These are phyloP conservation scores for Candida xiaguanensis DNA, from an alignment of 805 yeast genomes.

Conservation along the genomic window DNA sequence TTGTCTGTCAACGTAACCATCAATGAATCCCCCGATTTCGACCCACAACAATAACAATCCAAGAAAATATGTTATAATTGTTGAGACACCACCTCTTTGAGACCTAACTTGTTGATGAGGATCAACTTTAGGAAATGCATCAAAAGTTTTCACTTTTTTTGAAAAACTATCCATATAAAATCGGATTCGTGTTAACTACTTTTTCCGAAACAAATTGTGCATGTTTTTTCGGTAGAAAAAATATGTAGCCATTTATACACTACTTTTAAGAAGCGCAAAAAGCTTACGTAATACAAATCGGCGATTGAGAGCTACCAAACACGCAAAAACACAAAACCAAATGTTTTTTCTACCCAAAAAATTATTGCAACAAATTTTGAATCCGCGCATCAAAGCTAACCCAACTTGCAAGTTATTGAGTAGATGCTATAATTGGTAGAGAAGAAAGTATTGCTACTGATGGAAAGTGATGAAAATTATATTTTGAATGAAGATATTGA, in stretches of 20 bases:
- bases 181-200: neutral
- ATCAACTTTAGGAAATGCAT: constrained; percentile 45
- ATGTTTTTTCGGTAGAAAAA: no score
- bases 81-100: constrained; percentile 70
- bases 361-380: no score
- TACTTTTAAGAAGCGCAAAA: no score
- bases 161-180: constrained; percentile 34
- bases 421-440: no score
- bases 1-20: constrained; percentile 75
- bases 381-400: no score
- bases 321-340: no score
- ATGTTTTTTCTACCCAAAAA: no score
- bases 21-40: constrained; percentile 79
- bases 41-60: constrained; percentile 74
- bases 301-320: no score
- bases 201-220: no score
- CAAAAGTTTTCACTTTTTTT: constrained; percentile 40
- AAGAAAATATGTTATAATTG: constrained; percentile 58
- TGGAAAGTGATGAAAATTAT: neutral
- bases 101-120: constrained; percentile 66
- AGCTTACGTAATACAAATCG: no score
- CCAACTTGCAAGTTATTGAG: no score
- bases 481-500: constrained; percentile 3
- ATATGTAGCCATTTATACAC: no score
- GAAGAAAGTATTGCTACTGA: neutral